Evolutionary conservation across 73 alveolate genomes (phyloP), one percentile per base, ranked within the genome.

Genomic region (Paraurostyla sp.): DNA sequence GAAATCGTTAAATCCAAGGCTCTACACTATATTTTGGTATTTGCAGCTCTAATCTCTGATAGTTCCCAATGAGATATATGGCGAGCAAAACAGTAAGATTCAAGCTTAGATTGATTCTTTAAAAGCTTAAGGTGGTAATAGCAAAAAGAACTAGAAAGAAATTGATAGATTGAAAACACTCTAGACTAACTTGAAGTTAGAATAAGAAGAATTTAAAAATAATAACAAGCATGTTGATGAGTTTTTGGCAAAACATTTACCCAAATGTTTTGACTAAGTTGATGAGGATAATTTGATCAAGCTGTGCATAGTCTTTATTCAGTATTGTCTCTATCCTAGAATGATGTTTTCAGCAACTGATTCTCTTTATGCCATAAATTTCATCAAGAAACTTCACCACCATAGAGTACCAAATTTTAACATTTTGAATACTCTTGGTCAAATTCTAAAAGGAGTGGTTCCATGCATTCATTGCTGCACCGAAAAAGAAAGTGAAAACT

Each of bases 391-490:
- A 15, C 80, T 92, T 15, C 85, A 58, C 25, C 65, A 57, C 58
- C 81, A 88, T 29, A 87, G 63, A 62, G 86, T 87, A 0, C 92
- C 88, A 15, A 43, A 88, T 27, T 87, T 92, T 82, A 91, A 91
- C 48, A 45, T 88, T 29, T 23, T 92, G 16, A 81, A 85, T 48
- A 75, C 91, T 27, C 78, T 92, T 22, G 90, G 88, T 0, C 22
- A 88, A 50, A 46, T 91, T 27, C 54, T 92, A 25, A 88, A 59
- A 41, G 86, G 85, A 25, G 65, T 92, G 41, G 81, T 89, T 3
- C 97, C 97, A 35, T 76, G 88, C 51, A 42, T 92, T 32, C 88
- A 81, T 49, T 65, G 92, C 54, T 92, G 97, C 80, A 92, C 95
- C 0, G 95, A 88, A 51, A 80, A 52, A 46, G 97, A 92, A 54